These are phyloP conservation scores for Leptodermis oblonga DNA, from an alignment of 257 asterid genomes.

Conservation along the genomic window DNA sequence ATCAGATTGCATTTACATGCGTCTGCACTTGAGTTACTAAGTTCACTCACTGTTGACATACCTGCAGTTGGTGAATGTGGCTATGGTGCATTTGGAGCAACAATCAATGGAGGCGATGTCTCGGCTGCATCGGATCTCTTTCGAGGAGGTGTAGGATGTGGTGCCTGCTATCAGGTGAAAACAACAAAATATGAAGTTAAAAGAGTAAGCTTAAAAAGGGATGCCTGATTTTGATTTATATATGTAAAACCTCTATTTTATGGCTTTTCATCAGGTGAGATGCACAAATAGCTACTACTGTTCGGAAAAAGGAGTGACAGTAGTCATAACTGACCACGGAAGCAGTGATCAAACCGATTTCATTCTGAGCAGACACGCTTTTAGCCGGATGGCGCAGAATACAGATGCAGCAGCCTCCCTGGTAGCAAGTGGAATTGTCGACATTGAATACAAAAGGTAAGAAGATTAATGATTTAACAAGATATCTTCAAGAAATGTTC, in stretches of 20 bases:
- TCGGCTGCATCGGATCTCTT: constrained; percentile 75
- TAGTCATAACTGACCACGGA: constrained; percentile 71
- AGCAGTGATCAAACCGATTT: constrained; percentile 60
- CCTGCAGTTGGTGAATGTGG: constrained; percentile 77
- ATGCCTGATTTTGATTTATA: background rate
- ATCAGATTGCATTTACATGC: background rate
- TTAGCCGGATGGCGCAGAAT: constrained; percentile 61
- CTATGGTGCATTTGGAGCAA: constrained; percentile 68
- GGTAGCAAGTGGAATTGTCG: constrained; percentile 53
- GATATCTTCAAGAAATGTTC: constrained; percentile 1
- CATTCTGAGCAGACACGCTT: constrained; percentile 70
- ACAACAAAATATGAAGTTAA: background rate
- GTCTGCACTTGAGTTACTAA: background rate
- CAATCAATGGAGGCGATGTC: constrained; percentile 67
- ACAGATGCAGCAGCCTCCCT: constrained; percentile 55
- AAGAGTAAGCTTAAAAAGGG: background rate
- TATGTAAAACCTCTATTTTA: background rate
- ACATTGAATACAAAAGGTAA: constrained; percentile 63
- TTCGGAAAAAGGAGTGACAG: constrained; percentile 58
- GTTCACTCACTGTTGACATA: background rate
- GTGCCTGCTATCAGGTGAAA: constrained; percentile 77
- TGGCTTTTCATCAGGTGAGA: constrained; percentile 48
- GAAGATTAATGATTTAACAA: background rate
- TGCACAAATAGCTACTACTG: constrained; percentile 58
- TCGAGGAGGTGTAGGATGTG: constrained; percentile 71